These are phyloP conservation scores for Globisporangium mamillatum DNA, from an alignment of 352 stramenopile genomes.

Conservation along the genomic window DNA sequence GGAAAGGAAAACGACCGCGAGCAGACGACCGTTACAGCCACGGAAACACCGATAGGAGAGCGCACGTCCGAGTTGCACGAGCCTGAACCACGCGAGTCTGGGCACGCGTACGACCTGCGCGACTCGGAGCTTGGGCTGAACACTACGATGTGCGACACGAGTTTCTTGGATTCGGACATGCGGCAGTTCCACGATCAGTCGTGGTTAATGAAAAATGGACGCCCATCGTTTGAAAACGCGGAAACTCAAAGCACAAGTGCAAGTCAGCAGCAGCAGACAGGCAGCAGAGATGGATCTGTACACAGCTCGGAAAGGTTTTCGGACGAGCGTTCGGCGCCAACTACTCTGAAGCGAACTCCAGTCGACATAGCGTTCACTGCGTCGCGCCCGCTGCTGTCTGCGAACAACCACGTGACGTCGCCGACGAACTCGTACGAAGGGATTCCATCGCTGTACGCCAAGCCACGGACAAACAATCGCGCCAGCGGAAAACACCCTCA, in stretches of 20 bases:
- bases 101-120: slow-evolving; percentile 28
- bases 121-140: slow-evolving; percentile 47
- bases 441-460: slow-evolving; percentile 17
- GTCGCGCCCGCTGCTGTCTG: background rate
- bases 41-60: slow-evolving; percentile 2
- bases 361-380: background rate
- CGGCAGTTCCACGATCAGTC: slow-evolving; percentile 67
- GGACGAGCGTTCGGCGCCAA: background rate
- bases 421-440: slow-evolving; percentile 20
- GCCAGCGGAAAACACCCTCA: background rate
- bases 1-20: background rate
- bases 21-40: background rate
- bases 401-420: slow-evolving; percentile 16
- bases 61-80: slow-evolving; percentile 4
- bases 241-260: background rate
- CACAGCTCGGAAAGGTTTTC: background rate
- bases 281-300: background rate
- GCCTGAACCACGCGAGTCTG: background rate
- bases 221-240: background rate
- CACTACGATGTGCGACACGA: slow-evolving; percentile 53
- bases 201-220: slow-evolving; percentile 30
- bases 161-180: slow-evolving; percentile 67
- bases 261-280: background rate
- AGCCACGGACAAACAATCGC: slow-evolving; percentile 4
- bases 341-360: background rate